A percentile compares a stretch with the other conserved stretches of the same genome.
Conservation (phyloP, 352 stramenopile species). For the Pythium aquatile region DNA sequence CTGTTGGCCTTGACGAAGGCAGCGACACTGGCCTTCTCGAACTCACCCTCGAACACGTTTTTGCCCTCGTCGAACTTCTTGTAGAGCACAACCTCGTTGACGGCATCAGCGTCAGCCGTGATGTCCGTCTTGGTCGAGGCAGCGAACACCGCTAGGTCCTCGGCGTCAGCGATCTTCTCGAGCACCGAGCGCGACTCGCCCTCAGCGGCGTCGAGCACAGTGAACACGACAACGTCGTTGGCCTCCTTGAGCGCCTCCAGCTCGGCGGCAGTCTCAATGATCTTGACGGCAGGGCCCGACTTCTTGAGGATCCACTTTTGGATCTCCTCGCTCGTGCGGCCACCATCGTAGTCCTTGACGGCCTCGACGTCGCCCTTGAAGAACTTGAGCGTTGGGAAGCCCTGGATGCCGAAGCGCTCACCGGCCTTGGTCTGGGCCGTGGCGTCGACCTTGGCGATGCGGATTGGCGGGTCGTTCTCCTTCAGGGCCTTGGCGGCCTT, state of each 20-base stretch:
- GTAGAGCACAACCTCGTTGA: constrained; percentile 74
- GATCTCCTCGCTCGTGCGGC: constrained; percentile 85
- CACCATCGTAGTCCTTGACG: constrained; percentile 87
- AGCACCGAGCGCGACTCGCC: constrained; percentile 66
- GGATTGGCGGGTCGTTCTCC: constrained; percentile 69
- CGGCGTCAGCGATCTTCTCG: constrained; percentile 69
- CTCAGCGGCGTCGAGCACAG: constrained; percentile 76
- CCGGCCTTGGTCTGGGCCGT: constrained; percentile 79
- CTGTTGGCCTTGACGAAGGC: constrained; percentile 80
- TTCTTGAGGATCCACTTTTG: constrained; percentile 91
- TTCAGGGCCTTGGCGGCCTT: constrained; percentile 82
- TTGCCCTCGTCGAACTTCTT: constrained; percentile 89
- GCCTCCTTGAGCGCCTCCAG: constrained; percentile 74
- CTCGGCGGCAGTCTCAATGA: constrained; percentile 70
- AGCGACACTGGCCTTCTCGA: constrained; percentile 56
- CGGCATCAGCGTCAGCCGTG: constrained; percentile 48
- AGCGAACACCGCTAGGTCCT: constrained; percentile 78
- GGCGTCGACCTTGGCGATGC: constrained; percentile 89
- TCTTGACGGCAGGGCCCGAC: constrained; percentile 85
- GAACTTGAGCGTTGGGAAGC: constrained; percentile 93
- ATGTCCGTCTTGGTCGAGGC: constrained; percentile 69
- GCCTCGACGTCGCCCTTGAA: constrained; percentile 85
- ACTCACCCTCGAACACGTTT: constrained; percentile 72
- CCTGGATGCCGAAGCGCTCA: constrained; percentile 78
- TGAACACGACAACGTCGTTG: constrained; percentile 87